Conservation (phyloP, 1,284 basidiomycete species). For the Testicularia cyperi region DNA sequence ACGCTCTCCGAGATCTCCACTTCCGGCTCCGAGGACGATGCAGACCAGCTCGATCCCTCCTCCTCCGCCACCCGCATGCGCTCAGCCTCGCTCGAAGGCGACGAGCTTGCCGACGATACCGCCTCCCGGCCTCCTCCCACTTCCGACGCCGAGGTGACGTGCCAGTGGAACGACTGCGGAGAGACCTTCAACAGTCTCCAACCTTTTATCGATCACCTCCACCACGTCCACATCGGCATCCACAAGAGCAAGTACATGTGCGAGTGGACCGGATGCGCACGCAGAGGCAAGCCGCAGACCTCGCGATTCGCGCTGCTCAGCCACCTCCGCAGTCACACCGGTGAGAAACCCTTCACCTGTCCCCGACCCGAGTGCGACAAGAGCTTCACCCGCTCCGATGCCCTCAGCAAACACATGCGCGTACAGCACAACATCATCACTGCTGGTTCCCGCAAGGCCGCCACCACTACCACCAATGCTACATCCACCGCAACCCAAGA, state of each 20-base stretch:
- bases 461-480: slow-evolving; percentile 10
- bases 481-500: slow-evolving; percentile 9
- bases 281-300: slow-evolving; percentile 77
- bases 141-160: slow-evolving; percentile 59
- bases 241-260: slow-evolving; percentile 83
- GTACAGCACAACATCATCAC: slow-evolving; percentile 69
- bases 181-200: slow-evolving; percentile 70
- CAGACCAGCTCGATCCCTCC: not conserved
- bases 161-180: slow-evolving; percentile 77
- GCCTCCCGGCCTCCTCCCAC: slow-evolving; percentile 7
- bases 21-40: slow-evolving; percentile 44
- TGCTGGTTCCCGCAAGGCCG: slow-evolving; percentile 28
- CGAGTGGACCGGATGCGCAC: slow-evolving; percentile 79
- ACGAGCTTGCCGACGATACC: slow-evolving; percentile 36
- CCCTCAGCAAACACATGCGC: slow-evolving; percentile 85
- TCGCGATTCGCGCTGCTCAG: slow-evolving; percentile 83
- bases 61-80: slow-evolving; percentile 4
- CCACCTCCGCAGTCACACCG: slow-evolving; percentile 77
- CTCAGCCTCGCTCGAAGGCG: slow-evolving; percentile 26
- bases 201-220: slow-evolving; percentile 75
- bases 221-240: slow-evolving; percentile 75
- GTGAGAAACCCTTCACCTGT: slow-evolving; percentile 88
- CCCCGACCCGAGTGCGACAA: slow-evolving; percentile 86
- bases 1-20: slow-evolving; percentile 43
- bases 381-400: slow-evolving; percentile 86